A percentile compares a stretch with the other conserved stretches of the same genome.
Conservation (phyloP, 768 basidiomycete genomes). For the Tephrocybe rancida region DNA sequence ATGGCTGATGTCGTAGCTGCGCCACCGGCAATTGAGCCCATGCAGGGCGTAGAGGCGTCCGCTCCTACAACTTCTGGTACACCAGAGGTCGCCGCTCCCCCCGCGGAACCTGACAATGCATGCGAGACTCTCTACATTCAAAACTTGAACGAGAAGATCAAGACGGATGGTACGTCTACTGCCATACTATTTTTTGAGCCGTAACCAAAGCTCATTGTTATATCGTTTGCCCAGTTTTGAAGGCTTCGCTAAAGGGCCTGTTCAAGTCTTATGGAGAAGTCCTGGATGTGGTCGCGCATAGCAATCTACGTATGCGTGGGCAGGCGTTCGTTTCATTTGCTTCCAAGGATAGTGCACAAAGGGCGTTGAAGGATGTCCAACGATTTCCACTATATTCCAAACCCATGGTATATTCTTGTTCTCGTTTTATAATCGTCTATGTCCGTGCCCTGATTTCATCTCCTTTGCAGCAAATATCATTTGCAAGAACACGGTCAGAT, state of each 20-base stretch:
- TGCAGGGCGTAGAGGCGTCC: conserved; percentile 32
- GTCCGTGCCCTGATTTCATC: background rate
- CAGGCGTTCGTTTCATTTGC: conserved; percentile 97
- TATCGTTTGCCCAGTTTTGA: conserved; percentile 62
- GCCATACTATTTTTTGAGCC: background rate
- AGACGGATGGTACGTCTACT: conserved; percentile 60
- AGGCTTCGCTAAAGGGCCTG: conserved; percentile 81
- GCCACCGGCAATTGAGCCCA: conserved; percentile 24
- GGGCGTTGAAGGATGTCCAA: conserved; percentile 90
- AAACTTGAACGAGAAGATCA: conserved; percentile 95
- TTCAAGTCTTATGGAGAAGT: conserved; percentile 96
- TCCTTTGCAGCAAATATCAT: conserved; percentile 83
- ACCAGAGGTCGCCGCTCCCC: conserved; percentile 12
- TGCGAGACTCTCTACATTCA: conserved; percentile 95
- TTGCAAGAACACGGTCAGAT: conserved; percentile 87
- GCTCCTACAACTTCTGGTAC: conserved; percentile 11
- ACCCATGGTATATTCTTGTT: conserved; percentile 85
- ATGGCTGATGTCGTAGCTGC: conserved; percentile 34
- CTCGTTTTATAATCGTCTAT: too few species aligned
- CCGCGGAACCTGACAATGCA: conserved; percentile 45
- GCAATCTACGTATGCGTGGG: conserved; percentile 95
- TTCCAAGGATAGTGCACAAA: conserved; percentile 78
- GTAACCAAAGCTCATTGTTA: background rate
- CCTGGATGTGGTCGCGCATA: conserved; percentile 93
- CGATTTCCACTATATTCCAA: conserved; percentile 96